These are phyloP conservation scores for Talaromyces liani DNA, from an alignment of 495 filamentous ascomycete species.

Conservation along the genomic window DNA sequence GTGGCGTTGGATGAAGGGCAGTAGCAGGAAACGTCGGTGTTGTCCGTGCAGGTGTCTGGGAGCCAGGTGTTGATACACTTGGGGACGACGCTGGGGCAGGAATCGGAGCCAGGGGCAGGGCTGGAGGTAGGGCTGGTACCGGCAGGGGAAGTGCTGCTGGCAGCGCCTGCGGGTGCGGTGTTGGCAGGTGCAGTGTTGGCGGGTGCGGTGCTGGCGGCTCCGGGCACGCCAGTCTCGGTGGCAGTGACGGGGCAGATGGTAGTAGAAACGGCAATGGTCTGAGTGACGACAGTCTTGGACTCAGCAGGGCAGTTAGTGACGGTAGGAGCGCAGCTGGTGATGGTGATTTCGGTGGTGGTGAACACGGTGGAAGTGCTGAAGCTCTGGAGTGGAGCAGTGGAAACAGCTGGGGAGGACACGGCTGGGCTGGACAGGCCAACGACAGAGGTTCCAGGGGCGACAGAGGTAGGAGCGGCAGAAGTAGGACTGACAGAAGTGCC, in stretches of 20 bases:
- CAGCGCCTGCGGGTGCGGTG: background rate
- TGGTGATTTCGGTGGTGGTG: conserved; percentile 48
- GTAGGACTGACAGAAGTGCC: background rate
- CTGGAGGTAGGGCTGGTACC: conserved; percentile 2
- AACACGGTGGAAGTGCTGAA: conserved; percentile 52
- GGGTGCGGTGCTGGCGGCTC: background rate
- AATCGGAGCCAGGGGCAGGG: conserved; percentile 14
- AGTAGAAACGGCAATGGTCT: conserved; percentile 50
- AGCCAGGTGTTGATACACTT: conserved; percentile 94
- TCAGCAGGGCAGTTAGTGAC: conserved; percentile 53
- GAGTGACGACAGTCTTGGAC: conserved; percentile 45
- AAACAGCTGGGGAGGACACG: background rate
- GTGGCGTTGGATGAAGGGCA: conserved; percentile 74
- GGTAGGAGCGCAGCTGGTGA: conserved; percentile 48
- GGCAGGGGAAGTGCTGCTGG: conserved; percentile 9
- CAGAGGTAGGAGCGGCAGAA: conserved; percentile 1
- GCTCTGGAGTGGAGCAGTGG: background rate
- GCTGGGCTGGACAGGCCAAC: background rate
- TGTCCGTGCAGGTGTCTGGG: conserved; percentile 64
- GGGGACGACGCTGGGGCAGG: conserved; percentile 70
- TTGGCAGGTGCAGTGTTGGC: background rate
- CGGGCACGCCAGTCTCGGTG: conserved; percentile 17
- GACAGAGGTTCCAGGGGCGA: conserved; percentile 1
- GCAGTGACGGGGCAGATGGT: conserved; percentile 50
- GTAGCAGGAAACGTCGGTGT: conserved; percentile 79